Evolutionary conservation across 2,329 filamentous ascomycete genomes (phyloP), one percentile per base, ranked within the genome.

Genomic region (Calonectria henricotiae): DNA sequence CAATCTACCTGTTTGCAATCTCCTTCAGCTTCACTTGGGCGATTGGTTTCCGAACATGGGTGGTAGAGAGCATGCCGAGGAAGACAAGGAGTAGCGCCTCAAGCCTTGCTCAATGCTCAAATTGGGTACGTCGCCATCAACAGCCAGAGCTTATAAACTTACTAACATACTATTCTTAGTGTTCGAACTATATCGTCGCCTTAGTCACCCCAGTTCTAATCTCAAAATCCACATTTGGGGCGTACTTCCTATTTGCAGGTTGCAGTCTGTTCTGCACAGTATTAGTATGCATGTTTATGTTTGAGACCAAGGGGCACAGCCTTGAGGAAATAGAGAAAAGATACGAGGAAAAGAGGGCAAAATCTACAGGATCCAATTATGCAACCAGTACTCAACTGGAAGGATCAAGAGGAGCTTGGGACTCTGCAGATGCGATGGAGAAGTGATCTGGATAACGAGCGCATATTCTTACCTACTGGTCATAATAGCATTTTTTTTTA

Each of bases 61-160:
- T 86, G 0, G 84, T 87, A 0, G 89, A 91, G 76, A 90, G 89
- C 49, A 86, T 90, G 74, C 88, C 89, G 0, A 82, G 86, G 25
- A 80, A 82, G 11, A 90, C 88, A 0, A 82, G 89, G 2, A 88
- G 87, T 2, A 86, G 85, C 15, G 88, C 88, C 1, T 88, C 86
- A 0, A 86, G 85, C 55, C 77, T 90, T 32, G 88, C 87, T 0
- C 86, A 89, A 67, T 85, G 87, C 3, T 82, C 84, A 17, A 89
- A 89, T 58, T 90, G 87, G 83, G 82, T 84, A 54, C 69, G 79
- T 75, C 15, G 1, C 9, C 9, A 2, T 25, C 2, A 5, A 4
- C 1, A 15, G 1, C 1, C 11, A 7, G 23, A 17, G 6, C 25
- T 39, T 6, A 1, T 11, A 12, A n/a, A 8, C 9, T 8, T 25